A percentile compares a stretch with the other conserved stretches of the same genome.
These are phyloP conservation scores for Suhomyces xylopsoci DNA, from an alignment of 805 yeast species.

Conservation along the genomic window DNA sequence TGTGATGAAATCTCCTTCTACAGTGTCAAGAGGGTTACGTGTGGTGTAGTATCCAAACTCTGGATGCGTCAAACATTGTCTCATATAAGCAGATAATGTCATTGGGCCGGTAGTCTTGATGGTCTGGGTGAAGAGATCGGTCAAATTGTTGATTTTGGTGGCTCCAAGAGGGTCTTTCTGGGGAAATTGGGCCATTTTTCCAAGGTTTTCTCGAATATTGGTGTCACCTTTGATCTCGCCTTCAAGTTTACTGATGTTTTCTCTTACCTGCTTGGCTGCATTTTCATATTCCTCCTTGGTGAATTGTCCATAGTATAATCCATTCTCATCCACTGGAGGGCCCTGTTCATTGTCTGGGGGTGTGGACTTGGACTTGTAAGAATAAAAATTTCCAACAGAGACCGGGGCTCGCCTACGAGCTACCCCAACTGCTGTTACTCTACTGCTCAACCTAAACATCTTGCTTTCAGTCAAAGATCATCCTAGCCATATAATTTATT, in stretches of 20 bases:
- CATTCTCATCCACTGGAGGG: constrained; percentile 23
- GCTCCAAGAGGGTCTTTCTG: constrained; percentile 11
- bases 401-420: neutral
- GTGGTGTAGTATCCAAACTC: constrained; percentile 76
- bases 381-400: neutral
- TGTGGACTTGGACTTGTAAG: neutral
- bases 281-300: constrained; percentile 38
- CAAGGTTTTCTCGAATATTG: constrained; percentile 35
- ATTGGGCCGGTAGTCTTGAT: constrained; percentile 75
- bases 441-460: neutral
- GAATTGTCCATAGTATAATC: constrained; percentile 32
- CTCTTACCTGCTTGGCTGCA: constrained; percentile 32
- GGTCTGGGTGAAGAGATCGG: constrained; percentile 44
- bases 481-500: neutral
- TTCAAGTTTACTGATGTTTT: constrained; percentile 32
- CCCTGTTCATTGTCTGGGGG: neutral
- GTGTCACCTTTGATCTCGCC: constrained; percentile 35
- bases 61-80: constrained; percentile 78
- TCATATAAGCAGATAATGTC: constrained; percentile 69
- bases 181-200: constrained; percentile 37
- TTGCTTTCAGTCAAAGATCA: neutral
- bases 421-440: neutral
- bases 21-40: constrained; percentile 62
- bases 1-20: constrained; percentile 72
- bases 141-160: constrained; percentile 20